A percentile compares a stretch with the other conserved stretches of the same genome.
phyloP scores from a whole-genome alignment of 768 basidiomycete species.

The Leccinum olivaceopallidum region DNA sequence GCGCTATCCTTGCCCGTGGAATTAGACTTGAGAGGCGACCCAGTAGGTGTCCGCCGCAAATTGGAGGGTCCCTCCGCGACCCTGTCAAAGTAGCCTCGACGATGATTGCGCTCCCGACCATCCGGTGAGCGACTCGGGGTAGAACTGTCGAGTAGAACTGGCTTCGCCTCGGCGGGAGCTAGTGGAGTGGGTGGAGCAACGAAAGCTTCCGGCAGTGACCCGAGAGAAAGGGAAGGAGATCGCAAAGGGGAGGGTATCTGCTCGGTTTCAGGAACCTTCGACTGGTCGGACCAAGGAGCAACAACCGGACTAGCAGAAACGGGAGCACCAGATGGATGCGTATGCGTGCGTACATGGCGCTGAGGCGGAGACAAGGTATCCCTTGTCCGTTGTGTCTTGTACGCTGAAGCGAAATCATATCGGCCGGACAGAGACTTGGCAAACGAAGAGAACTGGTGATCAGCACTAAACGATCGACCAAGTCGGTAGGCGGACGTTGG shows the following conservation, averaged over 20 bases:
- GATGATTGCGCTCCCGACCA: slow-evolving; percentile 47
- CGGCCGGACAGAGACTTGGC: slow-evolving; percentile 48
- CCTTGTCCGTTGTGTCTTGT: slow-evolving; percentile 39
- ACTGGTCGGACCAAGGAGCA: slow-evolving; percentile 40
- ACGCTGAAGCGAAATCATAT: slow-evolving; percentile 57
- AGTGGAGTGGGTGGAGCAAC: slow-evolving; percentile 9
- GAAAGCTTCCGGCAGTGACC: slow-evolving; percentile 18
- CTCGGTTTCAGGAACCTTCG: slow-evolving; percentile 3
- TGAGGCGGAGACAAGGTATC: slow-evolving; percentile 2
- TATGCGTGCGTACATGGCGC: slow-evolving; percentile 43
- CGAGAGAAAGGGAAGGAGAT: slow-evolving; percentile 22
- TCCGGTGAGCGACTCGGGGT: slow-evolving; percentile 13
- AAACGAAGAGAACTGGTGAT: slow-evolving; percentile 22
- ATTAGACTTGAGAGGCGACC: slow-evolving; percentile 39
- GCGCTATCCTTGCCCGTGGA: slow-evolving; percentile 23
- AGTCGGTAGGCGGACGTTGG: slow-evolving; percentile 14
- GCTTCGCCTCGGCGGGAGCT: slow-evolving; percentile 14
- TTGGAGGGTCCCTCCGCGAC: slow-evolving; percentile 29
- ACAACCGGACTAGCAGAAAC: slow-evolving; percentile 32
- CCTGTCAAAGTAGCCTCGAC: slow-evolving; percentile 56
- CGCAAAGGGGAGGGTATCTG: slow-evolving; percentile 1
- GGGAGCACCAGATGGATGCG: slow-evolving; percentile 49
- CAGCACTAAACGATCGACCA: slow-evolving; percentile 31
- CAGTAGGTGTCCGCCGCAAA: slow-evolving; percentile 50
- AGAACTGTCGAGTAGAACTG: slow-evolving; percentile 8